Evolutionary conservation across 192 early-diverging fungal species (phyloP), one percentile per base, ranked within the genome.

Genomic region (Podila epicladia): DNA sequence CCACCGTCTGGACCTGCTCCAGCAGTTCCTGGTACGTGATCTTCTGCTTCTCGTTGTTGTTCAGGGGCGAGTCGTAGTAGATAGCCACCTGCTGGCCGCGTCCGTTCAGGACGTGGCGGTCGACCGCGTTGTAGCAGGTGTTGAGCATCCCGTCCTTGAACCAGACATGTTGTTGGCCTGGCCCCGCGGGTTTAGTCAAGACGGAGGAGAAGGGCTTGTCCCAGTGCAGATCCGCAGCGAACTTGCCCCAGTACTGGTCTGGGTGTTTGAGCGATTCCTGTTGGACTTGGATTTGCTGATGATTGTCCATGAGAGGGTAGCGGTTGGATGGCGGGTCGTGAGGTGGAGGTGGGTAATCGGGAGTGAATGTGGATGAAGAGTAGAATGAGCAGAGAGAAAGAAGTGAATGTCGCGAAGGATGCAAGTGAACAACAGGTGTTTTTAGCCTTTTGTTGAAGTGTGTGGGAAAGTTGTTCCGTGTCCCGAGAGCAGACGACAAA

Each of bases 71-170:
- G 71, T 95, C 94, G 78, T 91, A 95, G 50, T 94, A 88, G 5
- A 97, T 60, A 9, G 94, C 94, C 1, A 88, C 71, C 53, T 90
- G 90, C 17, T 73, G 51, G 49, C 89, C 82, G 50, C 86, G 87
- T 5, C 89, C 89, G 4, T 74, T 75, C 7, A 84, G 65, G 19
- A 91, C 86, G 73, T 97, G 95, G 13, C 94, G 85, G 67, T 95
- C 93, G 2, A 97, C 69, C 4, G 89, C 86, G 69, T 97, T 97
- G 85, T 90, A 93, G 85, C 92, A 93, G 8, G 93, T 91, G 76
- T 95, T 95, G 65, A 97, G 75, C 71, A 85, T 71, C 37, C 91
- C 92, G 65, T 89, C 88, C 35, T 85, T 88, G 73, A 94, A 93
- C 92, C 94, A 96, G 31, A 64, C 64, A 48, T 85, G 85, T 29